These are phyloP conservation scores for Stachybotrys chlorohalonatus DNA, from an alignment of 2,329 filamentous ascomycete genomes.

Conservation along the genomic window DNA sequence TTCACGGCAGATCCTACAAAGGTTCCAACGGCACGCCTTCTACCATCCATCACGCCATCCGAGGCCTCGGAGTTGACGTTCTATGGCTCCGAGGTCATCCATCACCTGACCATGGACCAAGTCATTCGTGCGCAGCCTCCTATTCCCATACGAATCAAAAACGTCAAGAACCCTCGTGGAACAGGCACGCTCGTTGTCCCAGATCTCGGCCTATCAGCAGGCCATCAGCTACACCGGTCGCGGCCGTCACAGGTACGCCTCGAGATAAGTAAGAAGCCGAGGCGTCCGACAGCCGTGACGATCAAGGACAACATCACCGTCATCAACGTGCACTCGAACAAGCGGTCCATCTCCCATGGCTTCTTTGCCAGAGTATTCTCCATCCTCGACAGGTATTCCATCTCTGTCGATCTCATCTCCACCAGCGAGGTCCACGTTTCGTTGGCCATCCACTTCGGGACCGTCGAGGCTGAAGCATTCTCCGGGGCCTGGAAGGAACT, in stretches of 20 bases:
- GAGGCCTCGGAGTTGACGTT: constrained; percentile 95
- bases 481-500: constrained; percentile 63
- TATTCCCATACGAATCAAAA: constrained; percentile 84
- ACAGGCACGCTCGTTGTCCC: constrained; percentile 77
- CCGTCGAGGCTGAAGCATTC: constrained; percentile 52
- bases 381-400: constrained; percentile 74
- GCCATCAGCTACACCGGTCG: constrained; percentile 49
- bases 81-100: constrained; percentile 92
- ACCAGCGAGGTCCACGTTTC: constrained; percentile 96
- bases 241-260: constrained; percentile 25
- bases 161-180: constrained; percentile 77
- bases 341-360: constrained; percentile 88
- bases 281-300: constrained; percentile 80
- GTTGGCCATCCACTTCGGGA: constrained; percentile 85
- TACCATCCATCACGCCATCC: constrained; percentile 80
- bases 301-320: constrained; percentile 97
- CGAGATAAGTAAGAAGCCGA: constrained; percentile 46
- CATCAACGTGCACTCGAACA: constrained; percentile 97
- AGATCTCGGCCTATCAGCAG: constrained; percentile 47
- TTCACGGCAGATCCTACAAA: constrained; percentile 79
- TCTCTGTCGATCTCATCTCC: constrained; percentile 94
- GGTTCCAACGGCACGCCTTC: constrained; percentile 85
- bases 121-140: constrained; percentile 69
- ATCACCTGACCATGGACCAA: constrained; percentile 98
- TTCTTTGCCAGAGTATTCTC: constrained; percentile 93